Base-by-base conservation (phyloP, 2,329 filamentous ascomycete species). In the Niveomyces coronatus region DNA sequence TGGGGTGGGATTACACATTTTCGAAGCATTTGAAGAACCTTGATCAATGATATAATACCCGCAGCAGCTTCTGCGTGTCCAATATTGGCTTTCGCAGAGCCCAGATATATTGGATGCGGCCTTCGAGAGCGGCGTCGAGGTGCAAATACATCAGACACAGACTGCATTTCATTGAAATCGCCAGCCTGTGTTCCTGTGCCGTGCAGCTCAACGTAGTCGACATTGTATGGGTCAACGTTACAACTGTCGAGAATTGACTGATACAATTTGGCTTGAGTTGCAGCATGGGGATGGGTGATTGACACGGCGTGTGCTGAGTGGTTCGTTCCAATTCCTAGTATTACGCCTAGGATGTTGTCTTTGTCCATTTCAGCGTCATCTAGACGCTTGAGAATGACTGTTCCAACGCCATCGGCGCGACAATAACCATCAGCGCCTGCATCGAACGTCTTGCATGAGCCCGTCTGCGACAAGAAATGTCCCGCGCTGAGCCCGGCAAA, bases 151-250 rank as follows among this genome's bases (percentile, higher is more conserved):
- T 65, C 59, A 3, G 78, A 76, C 34, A 93, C 82, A 0, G 81
- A 86, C 2, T 76, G 67, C 80, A 89, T 88, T 56, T 93, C 86
- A 4, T 78, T 82, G 7, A 77, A 79, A 52, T 94, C 86, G 44
- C 84, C 86, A 22, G 82, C 85, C 56, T 91, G 84, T 0, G 85
- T 94, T 22, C 86, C 86, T 3, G 86, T 94, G 11, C 84, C 86
- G 56, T 94, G 85, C 79, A 91, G 86, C 60, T 93, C 86, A 8
- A 94, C 79, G 51, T 89, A 93, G 57, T 78, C 78, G 34, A 94
- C 71, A 45, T 88, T 82, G 35, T 77, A 70, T 2, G 85, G 81
- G 50, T 88, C 79, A 16, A 91, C 71, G 42, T 81, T 79, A 29
- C 83, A 79, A 30, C 83, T 74, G 33, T 80, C 72, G 1, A 89